phyloP scores from a whole-genome alignment of 2,329 filamentous ascomycete species.

The Phaeosphaeriaceae sp. region DNA sequence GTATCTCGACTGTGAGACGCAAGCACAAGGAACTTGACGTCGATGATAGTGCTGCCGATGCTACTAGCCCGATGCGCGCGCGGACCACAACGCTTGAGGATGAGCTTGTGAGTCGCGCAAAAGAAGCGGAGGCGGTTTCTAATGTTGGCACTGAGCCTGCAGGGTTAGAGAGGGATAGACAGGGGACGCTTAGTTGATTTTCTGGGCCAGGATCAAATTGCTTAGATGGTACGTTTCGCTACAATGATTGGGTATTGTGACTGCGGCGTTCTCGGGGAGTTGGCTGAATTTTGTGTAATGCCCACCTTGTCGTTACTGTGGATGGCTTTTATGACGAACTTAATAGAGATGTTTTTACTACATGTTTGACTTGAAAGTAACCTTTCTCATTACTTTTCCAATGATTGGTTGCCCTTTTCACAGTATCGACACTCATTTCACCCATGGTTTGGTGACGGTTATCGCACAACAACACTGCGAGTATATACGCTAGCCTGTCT shows the following conservation, averaged over 20 bases:
- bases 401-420: too few relatives aligned
- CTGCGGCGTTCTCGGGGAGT: too few relatives aligned
- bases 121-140: constrained; percentile 23
- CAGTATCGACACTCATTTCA: too few relatives aligned
- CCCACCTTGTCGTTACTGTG: neutral
- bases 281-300: too few relatives aligned
- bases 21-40: constrained; percentile 49
- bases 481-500: too few relatives aligned
- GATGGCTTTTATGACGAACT: too few relatives aligned
- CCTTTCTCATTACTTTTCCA: too few relatives aligned
- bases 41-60: constrained; percentile 50
- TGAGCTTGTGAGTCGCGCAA: constrained; percentile 25
- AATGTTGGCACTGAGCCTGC: constrained; percentile 39
- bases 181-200: constrained; percentile 35
- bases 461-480: too few relatives aligned
- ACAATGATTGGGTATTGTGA: neutral
- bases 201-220: neutral
- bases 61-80: constrained; percentile 44
- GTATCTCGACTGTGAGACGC: constrained; percentile 24
- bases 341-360: too few relatives aligned
- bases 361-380: too few relatives aligned
- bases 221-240: neutral
- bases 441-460: too few relatives aligned
- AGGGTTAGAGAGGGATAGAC: constrained; percentile 33
- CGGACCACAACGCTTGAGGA: constrained; percentile 36